Evolutionary conservation across 1,284 basidiomycete genomes (phyloP), one percentile per base, ranked within the genome.

Genomic region (Apiotrichum mycotoxinovorans): DNA sequence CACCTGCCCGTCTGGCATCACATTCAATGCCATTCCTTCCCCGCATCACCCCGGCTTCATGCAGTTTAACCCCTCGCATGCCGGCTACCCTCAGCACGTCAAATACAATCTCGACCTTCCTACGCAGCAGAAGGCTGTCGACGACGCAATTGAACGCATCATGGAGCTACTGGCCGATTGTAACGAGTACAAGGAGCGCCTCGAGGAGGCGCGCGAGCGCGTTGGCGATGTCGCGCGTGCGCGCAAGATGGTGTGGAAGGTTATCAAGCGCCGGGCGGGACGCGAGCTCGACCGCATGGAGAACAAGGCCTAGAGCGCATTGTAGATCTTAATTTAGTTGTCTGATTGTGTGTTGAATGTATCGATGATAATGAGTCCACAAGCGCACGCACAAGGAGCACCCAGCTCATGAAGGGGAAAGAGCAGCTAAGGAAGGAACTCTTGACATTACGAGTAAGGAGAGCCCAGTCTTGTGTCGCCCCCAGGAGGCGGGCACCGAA

Each of bases 161-260:
- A 59, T 66, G 53, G 80, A 81, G 60, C 66, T 82, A 35, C 68
- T 78, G 14, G 75, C 76, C 22, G 80, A 82, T 63, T 79, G 78
- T 47, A 69, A 74, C 20, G 80, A 81, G 68, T 82, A 81, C 64
- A 78, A 79, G 54, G 78, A 79, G 53, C 68, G 80, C 15, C 65
- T 82, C 25, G 79, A 80, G 49, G 80, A 82, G 68, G 77, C 80
- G 1, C 70, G 80, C 34, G 73, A 75, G 59, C 63, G 80, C 27
- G 70, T 80, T 0, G 78, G 78, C 22, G 77, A 78, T 55, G 75
- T 81, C 17, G 77, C 78, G 37, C 68, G 79, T 27, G 71, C 72
- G 1, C 71, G 79, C 49, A 76, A 78, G 60, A 69, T 73, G 57
- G 76, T 80, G 0, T 81, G 80, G 80, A 66, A 70, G 33, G 75